Evolutionary conservation across 306 rosid species (phyloP).

Genomic region (Sicyos baderoa): DNA sequence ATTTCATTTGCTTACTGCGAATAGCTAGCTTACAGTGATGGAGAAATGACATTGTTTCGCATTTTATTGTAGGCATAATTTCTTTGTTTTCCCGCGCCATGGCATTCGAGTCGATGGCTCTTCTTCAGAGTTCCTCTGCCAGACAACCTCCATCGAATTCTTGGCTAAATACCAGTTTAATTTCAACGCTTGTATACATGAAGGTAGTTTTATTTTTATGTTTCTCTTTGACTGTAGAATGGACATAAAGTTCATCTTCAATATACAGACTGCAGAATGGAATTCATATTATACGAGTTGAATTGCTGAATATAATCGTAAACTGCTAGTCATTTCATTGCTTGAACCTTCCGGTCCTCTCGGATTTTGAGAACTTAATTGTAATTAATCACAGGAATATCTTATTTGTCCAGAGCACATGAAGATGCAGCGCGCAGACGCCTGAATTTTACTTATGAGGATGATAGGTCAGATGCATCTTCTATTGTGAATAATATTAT

Average conservation of each 20-base stretch:
- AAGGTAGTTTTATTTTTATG: slow-evolving; percentile 48
- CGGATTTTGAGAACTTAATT: slow-evolving; percentile 44
- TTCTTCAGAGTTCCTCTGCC: slow-evolving; percentile 72
- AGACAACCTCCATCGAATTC: slow-evolving; percentile 79
- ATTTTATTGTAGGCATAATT: slow-evolving; percentile 55
- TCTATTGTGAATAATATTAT: slow-evolving; percentile 32
- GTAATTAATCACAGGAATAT: slow-evolving; percentile 84
- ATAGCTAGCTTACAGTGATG: not conserved
- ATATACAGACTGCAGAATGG: not conserved
- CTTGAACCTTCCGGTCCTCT: slow-evolving; percentile 12
- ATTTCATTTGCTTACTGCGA: not conserved
- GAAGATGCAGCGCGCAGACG: slow-evolving; percentile 52
- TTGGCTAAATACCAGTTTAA: slow-evolving; percentile 85
- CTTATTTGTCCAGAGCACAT: slow-evolving; percentile 89
- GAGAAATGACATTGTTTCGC: not conserved
- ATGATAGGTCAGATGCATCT: slow-evolving; percentile 30
- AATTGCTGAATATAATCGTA: not conserved
- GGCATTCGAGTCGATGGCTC: slow-evolving; percentile 47
- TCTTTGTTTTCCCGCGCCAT: slow-evolving; percentile 77
- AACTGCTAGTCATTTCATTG: not conserved
- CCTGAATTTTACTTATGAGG: slow-evolving; percentile 34
- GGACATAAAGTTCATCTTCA: not conserved
- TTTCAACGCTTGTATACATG: slow-evolving; percentile 73
- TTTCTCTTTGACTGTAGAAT: not conserved
- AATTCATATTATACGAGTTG: not conserved